Conservation (phyloP, 257 asterid species). For the Cynanchum wilfordii region DNA sequence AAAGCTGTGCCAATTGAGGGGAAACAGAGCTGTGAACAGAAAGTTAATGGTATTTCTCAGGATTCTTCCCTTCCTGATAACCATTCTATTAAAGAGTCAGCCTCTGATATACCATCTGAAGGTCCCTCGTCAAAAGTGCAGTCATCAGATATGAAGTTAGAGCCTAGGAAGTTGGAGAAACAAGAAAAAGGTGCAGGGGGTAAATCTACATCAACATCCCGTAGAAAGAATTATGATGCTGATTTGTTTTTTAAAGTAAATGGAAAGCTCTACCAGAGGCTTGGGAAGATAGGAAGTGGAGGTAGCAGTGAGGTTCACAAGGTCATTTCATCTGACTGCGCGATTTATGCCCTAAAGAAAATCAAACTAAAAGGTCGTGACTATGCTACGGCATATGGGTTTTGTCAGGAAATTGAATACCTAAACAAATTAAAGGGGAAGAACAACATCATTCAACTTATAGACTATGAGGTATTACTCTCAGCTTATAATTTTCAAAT, state of each 20-base stretch:
- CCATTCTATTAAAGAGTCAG: slow-evolving; percentile 34
- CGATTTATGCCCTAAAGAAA: slow-evolving; percentile 83
- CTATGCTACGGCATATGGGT: slow-evolving; percentile 91
- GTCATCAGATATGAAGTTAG: slow-evolving; percentile 41
- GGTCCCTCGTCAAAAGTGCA: slow-evolving; percentile 36
- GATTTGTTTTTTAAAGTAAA: slow-evolving; percentile 91
- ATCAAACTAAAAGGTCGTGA: slow-evolving; percentile 98
- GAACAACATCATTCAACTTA: slow-evolving; percentile 81
- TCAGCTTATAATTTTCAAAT: slow-evolving; percentile 8
- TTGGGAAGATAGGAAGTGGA: slow-evolving; percentile 98
- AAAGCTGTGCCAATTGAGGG: slow-evolving; percentile 26
- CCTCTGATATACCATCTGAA: slow-evolving; percentile 34
- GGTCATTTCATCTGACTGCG: slow-evolving; percentile 90
- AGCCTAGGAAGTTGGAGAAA: slow-evolving; percentile 52
- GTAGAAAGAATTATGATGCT: slow-evolving; percentile 74
- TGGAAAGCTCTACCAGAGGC: slow-evolving; percentile 92
- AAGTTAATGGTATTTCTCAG: slow-evolving; percentile 25
- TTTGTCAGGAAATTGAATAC: slow-evolving; percentile 92
- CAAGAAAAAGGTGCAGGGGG: slow-evolving; percentile 48
- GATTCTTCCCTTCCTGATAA: slow-evolving; percentile 30
- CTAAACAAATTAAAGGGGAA: slow-evolving; percentile 74
- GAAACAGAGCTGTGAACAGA: slow-evolving; percentile 31
- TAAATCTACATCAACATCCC: slow-evolving; percentile 65
- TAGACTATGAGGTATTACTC: slow-evolving; percentile 80
- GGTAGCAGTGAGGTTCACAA: slow-evolving; percentile 99